Evolutionary conservation across 495 filamentous ascomycete genomes (phyloP).

Genomic region (Elaphomyces granulatus): DNA sequence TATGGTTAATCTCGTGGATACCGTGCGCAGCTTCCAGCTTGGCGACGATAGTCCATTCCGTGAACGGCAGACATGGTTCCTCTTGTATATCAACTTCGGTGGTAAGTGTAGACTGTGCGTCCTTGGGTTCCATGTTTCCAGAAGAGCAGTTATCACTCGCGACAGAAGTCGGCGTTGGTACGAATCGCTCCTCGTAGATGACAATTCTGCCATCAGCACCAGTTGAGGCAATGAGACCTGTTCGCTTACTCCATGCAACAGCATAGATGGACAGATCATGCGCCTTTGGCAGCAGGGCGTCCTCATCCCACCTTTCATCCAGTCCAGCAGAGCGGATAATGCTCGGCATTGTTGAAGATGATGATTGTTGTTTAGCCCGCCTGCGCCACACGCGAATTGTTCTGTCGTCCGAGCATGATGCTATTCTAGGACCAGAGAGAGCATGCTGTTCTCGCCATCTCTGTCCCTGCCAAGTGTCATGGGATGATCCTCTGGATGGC

Average conservation of each 20-base stretch:
- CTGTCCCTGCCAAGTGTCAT: conserved; percentile 9
- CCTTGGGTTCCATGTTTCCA: conserved; percentile 24
- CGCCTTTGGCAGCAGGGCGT: conserved; percentile 50
- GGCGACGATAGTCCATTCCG: conserved; percentile 54
- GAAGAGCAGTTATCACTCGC: conserved; percentile 13
- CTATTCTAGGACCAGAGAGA: conserved; percentile 46
- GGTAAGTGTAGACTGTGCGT: conserved; percentile 17
- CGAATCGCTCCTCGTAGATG: conserved; percentile 55
- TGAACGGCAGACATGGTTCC: conserved; percentile 5
- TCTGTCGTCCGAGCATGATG: conserved; percentile 66
- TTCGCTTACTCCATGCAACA: conserved; percentile 59
- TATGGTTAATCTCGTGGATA: conserved; percentile 85
- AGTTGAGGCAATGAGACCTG: conserved; percentile 63
- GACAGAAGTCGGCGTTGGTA: conserved; percentile 1
- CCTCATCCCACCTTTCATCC: conserved; percentile 71
- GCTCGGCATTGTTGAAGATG: conserved; percentile 45
- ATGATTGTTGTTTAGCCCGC: conserved; percentile 34
- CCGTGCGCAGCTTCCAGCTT: conserved; percentile 61
- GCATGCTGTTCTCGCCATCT: conserved; percentile 29
- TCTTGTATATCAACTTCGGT: background rate
- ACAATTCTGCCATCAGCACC: conserved; percentile 78
- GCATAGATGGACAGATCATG: conserved; percentile 76
- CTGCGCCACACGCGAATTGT: conserved; percentile 67
- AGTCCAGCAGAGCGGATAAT: conserved; percentile 58
- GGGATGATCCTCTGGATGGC: conserved; percentile 4